A percentile compares a stretch with the other conserved stretches of the same genome.
phyloP scores from a whole-genome alignment of 768 basidiomycete genomes.

The Russula lepida region DNA sequence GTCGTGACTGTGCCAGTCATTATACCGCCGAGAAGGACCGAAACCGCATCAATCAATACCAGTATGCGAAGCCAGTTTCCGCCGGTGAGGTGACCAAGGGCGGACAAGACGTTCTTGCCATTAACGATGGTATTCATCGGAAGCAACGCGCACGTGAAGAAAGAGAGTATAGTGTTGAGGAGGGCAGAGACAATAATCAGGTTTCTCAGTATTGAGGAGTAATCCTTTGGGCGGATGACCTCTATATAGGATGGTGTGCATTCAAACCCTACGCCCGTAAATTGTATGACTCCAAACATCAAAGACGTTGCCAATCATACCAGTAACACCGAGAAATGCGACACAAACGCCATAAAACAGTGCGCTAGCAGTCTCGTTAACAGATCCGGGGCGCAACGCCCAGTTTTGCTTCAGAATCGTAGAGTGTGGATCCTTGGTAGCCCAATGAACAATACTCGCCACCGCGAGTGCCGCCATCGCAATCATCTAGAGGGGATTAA shows the following conservation, averaged over 20 bases:
- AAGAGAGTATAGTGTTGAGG: slow-evolving; percentile 15
- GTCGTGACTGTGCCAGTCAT: slow-evolving; percentile 19
- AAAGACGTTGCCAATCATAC: not conserved
- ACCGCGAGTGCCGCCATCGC: slow-evolving; percentile 14
- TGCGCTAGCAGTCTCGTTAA: slow-evolving; percentile 7
- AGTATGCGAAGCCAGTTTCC: slow-evolving; percentile 19
- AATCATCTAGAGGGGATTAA: not conserved
- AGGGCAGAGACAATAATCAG: slow-evolving; percentile 16
- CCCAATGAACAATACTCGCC: slow-evolving; percentile 16
- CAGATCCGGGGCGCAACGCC: slow-evolving; percentile 11
- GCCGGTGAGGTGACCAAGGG: slow-evolving; percentile 13
- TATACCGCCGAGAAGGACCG: slow-evolving; percentile 19
- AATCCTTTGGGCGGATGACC: slow-evolving; percentile 15
- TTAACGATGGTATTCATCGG: slow-evolving; percentile 2
- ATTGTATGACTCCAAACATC: not conserved
- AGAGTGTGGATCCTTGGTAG: slow-evolving; percentile 16
- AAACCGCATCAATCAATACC: slow-evolving; percentile 18
- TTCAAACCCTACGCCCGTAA: slow-evolving; percentile 15
- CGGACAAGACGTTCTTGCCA: slow-evolving; percentile 18
- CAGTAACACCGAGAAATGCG: slow-evolving; percentile 21
- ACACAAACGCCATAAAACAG: slow-evolving; percentile 20
- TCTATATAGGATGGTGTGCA: slow-evolving; percentile 21
- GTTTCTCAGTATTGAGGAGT: slow-evolving; percentile 18
- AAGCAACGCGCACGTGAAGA: slow-evolving; percentile 15
- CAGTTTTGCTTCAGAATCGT: slow-evolving; percentile 13